Base-by-base conservation (phyloP, 2,329 filamentous ascomycete species). In the Cryphonectria japonica region DNA sequence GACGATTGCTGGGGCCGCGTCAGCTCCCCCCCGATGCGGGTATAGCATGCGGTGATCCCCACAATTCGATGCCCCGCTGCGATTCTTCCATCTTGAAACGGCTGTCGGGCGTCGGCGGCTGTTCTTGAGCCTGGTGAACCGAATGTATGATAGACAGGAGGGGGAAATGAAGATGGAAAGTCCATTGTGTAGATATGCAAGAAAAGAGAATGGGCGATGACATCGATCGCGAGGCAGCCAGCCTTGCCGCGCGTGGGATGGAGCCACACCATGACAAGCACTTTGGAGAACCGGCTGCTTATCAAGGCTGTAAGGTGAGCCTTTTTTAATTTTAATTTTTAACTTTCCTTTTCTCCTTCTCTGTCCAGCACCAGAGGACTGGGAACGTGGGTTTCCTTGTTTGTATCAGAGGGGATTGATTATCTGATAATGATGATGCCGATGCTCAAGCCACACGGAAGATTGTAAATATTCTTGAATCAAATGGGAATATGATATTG, bases 31-130 rank as follows among this genome's bases (percentile, higher is more conserved):
- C 59, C 59, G 32, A 22, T 39, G 34, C 22, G 14, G 16, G 32
- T 39, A 4, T 11, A n/a, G 19, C 19, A 61, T 9, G 26, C 59
- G 59, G 59, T 34, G 59, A 61, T 37, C 32, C 59, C 59, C 59
- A 61, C 59, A 61, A 61, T 19, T 39, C 54, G 32, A 11, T 9
- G 59, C 59, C 19, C 59, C 59, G 59, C 59, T 61, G 8, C 22
- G n/a, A 39, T 13, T 61, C 34, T 61, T 37, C 57, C 16, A 3
- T 32, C 6, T 59, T 13, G 54, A 50, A 50, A 59, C 54, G 54
- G 59, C 59, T 61, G 59, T 32, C 63, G 63, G 63, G 43, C 52
- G 39, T 66, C 63, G 63, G 63, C 63, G 63, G 63, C 63, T 54
- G 26, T 52, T 34, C 16, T 29, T 34, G 26, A 29, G 19, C 13